Percentiles rank a stretch among this genome's conserved stretches.
Conservation (phyloP, 176 grass and related monocot genomes). For the Raddia distichophylla region DNA sequence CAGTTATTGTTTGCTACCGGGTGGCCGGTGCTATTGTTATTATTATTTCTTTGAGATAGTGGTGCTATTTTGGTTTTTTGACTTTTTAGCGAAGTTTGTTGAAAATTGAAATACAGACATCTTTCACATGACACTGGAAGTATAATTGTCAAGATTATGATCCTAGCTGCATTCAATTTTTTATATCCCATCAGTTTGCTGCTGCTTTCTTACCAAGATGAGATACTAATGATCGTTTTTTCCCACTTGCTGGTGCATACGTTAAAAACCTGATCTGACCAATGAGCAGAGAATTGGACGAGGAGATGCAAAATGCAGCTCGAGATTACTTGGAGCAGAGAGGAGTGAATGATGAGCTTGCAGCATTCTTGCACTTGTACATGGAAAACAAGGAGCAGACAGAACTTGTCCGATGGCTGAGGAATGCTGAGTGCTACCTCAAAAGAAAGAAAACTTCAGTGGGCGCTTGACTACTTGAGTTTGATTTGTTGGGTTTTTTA, state of each 20-base stretch:
- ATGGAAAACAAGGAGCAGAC: conserved; percentile 70
- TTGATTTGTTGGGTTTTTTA: neutral
- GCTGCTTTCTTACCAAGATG: neutral
- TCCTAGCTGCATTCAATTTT: neutral
- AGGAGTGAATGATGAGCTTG: conserved; percentile 79
- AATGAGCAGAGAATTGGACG: conserved; percentile 73
- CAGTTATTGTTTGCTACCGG: neutral
- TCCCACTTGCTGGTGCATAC: neutral
- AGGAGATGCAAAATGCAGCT: conserved; percentile 69
- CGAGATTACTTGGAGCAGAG: conserved; percentile 70
- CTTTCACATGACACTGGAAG: neutral
- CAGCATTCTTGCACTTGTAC: conserved; percentile 63
- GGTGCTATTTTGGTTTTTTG: conserved; percentile 10
- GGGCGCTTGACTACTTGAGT: neutral
- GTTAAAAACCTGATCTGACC: neutral
- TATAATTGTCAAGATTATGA: neutral
- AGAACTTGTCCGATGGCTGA: conserved; percentile 74
- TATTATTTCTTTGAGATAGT: neutral
- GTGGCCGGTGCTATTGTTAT: neutral
- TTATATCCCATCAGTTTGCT: neutral
- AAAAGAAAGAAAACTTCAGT: conserved; percentile 42
- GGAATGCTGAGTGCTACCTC: conserved; percentile 54
- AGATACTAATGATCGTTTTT: neutral
- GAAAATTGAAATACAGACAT: neutral
- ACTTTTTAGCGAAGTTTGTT: too few species aligned